phyloP scores from a whole-genome alignment of 257 asterid species.

The Solanum rostratum region DNA sequence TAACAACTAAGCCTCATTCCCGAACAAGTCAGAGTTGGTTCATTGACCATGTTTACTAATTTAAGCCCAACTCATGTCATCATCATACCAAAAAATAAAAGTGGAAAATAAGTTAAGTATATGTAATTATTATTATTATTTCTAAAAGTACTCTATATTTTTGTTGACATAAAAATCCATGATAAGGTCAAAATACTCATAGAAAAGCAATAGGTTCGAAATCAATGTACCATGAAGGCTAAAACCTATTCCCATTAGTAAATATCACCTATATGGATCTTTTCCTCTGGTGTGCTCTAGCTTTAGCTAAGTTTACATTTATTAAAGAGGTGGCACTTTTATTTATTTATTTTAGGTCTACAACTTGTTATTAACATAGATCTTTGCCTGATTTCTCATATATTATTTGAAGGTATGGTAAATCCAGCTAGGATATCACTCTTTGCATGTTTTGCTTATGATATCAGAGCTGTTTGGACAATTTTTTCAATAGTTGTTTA shows the following conservation, averaged over 20 bases:
- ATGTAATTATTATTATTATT: not conserved
- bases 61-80: not conserved
- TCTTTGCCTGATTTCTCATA: not conserved
- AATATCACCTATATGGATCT: not conserved
- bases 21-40: not conserved
- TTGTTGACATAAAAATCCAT: not conserved
- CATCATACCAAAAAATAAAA: not conserved
- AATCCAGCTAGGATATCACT: not conserved
- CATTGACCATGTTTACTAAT: not conserved
- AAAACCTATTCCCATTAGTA: not conserved
- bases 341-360: not conserved
- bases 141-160: not conserved
- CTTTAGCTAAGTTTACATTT: not conserved
- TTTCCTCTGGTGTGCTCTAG: not conserved
- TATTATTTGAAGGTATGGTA: not conserved
- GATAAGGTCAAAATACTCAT: not conserved
- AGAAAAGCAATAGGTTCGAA: not conserved
- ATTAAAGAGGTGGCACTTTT: not conserved
- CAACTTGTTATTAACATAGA: not conserved
- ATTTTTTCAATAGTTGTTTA: not conserved
- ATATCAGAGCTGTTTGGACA: not conserved
- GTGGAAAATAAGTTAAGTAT: not conserved
- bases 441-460: not conserved
- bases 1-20: not conserved
- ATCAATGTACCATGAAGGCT: not conserved